Conservation (phyloP, 306 rosid genomes). For the Gleditsia sinensis region DNA sequence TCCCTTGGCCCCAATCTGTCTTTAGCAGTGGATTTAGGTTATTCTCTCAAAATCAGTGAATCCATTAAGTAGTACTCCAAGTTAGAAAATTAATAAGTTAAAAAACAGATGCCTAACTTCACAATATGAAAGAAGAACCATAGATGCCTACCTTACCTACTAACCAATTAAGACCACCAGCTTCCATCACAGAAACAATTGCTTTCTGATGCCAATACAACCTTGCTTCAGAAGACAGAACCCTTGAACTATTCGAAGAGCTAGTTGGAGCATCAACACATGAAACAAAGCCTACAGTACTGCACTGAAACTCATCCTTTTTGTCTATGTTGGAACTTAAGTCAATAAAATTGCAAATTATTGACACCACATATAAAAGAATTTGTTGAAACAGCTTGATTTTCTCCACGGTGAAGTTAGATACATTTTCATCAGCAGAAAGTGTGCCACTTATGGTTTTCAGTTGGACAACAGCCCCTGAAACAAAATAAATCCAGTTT, state of each 20-base stretch:
- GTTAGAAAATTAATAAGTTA: constrained; percentile 5
- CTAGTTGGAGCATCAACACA: constrained; percentile 46
- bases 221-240: constrained; percentile 63
- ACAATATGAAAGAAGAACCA: constrained; percentile 30
- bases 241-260: constrained; percentile 61
- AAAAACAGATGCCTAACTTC: constrained; percentile 54
- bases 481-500: constrained; percentile 40
- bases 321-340: constrained; percentile 60
- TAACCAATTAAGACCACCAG: constrained; percentile 99
- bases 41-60: constrained; percentile 6
- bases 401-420: constrained; percentile 61
- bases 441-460: constrained; percentile 79
- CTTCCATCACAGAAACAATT: constrained; percentile 93
- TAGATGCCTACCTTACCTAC: constrained; percentile 98
- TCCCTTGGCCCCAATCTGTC: neutral
- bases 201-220: constrained; percentile 91
- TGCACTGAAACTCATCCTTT: constrained; percentile 57
- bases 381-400: constrained; percentile 72
- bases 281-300: constrained; percentile 45
- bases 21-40: neutral
- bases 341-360: constrained; percentile 73
- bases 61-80: constrained; percentile 12
- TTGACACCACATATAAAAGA: constrained; percentile 73
- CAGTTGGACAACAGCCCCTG: constrained; percentile 94
- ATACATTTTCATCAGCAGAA: constrained; percentile 67